These are phyloP conservation scores for Vigna mungo DNA, from an alignment of 306 rosid species.

Conservation along the genomic window DNA sequence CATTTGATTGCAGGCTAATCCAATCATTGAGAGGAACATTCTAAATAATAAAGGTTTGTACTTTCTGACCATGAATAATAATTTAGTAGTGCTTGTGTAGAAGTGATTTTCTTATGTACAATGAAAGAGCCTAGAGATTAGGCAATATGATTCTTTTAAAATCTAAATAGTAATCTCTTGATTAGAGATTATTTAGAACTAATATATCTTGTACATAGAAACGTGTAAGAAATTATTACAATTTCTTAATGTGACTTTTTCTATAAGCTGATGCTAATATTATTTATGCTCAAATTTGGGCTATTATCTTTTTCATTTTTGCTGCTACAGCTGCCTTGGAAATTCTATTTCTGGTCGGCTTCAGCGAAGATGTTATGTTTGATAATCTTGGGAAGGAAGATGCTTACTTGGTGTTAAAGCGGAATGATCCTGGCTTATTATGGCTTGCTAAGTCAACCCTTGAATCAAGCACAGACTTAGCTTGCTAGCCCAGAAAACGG, in stretches of 20 bases:
- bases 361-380: constrained; percentile 68
- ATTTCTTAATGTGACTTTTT: constrained; percentile 6
- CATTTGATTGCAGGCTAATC: constrained; percentile 75
- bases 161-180: constrained; percentile 11
- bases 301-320: constrained; percentile 1
- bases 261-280: constrained; percentile 6
- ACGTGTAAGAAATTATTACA: constrained; percentile 15
- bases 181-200: not conserved
- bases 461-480: constrained; percentile 60
- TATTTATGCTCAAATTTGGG: constrained; percentile 22
- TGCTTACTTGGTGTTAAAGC: constrained; percentile 80
- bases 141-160: constrained; percentile 6
- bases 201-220: constrained; percentile 22
- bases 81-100: constrained; percentile 31
- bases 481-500: constrained; percentile 45
- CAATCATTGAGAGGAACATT: constrained; percentile 71
- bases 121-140: constrained; percentile 20
- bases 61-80: constrained; percentile 24
- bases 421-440: constrained; percentile 88
- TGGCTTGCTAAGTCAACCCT: constrained; percentile 96
- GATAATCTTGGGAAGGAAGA: constrained; percentile 76
- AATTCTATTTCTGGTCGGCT: constrained; percentile 70
- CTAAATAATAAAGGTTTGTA: constrained; percentile 71
- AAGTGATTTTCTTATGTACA: constrained; percentile 15
- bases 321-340: constrained; percentile 82